A percentile compares a stretch with the other conserved stretches of the same genome.
These are phyloP conservation scores for Candida pini DNA, from an alignment of 805 yeast genomes.

Conservation along the genomic window DNA sequence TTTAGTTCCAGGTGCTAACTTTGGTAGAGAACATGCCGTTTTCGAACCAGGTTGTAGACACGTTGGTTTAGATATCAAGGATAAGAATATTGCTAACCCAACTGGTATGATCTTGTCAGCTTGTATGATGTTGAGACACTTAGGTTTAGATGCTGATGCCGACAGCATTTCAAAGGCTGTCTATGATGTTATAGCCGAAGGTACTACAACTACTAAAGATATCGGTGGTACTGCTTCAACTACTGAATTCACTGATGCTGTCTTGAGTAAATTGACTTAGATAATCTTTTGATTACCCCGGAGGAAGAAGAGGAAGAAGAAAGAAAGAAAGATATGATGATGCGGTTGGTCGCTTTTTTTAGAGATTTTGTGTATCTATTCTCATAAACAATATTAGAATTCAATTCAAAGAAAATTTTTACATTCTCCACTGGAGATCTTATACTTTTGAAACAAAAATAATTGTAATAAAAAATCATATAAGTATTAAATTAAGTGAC, in stretches of 20 bases:
- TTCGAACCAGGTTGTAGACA: constrained; percentile 99
- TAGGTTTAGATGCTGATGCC: constrained; percentile 81
- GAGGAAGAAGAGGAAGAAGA: neutral
- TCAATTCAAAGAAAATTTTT: no score
- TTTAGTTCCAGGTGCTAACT: constrained; percentile 96
- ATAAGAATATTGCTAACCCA: constrained; percentile 94
- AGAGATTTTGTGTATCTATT: no score
- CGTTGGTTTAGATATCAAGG: constrained; percentile 95
- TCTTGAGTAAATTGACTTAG: constrained; percentile 57
- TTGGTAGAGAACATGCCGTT: constrained; percentile 95
- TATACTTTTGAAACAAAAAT: no score
- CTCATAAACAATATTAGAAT: no score
- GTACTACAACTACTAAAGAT: constrained; percentile 79
- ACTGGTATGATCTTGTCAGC: constrained; percentile 95
- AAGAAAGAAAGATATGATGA: no score
- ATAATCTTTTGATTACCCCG: neutral
- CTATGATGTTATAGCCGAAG: constrained; percentile 84
- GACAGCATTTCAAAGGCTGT: constrained; percentile 86
- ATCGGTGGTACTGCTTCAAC: constrained; percentile 89
- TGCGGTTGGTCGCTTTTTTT: no score
- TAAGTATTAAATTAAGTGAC: no score
- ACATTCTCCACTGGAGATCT: no score
- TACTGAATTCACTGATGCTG: constrained; percentile 90
- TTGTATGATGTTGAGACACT: constrained; percentile 88
- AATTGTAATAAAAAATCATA: no score